Percentiles rank a stretch among this genome's conserved stretches.
These are phyloP conservation scores for Pestalotiopsis sp. DNA, from an alignment of 2,329 filamentous ascomycete species.

Conservation along the genomic window DNA sequence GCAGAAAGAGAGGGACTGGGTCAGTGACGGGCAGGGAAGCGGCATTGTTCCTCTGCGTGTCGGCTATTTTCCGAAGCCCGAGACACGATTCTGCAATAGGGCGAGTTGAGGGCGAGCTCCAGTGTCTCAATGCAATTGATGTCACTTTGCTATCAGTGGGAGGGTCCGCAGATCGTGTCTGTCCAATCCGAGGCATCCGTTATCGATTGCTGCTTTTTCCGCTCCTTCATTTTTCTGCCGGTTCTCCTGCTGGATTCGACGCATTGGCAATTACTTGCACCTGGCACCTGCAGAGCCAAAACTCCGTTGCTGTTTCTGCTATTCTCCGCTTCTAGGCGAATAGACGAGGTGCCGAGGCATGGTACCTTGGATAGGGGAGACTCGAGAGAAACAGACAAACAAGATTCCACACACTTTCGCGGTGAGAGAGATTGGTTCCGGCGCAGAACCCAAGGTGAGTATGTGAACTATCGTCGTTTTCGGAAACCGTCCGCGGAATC, in stretches of 20 bases:
- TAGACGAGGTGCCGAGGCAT: neutral
- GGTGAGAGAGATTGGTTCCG: neutral
- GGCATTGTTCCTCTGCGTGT: neutral
- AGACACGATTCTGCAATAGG: neutral
- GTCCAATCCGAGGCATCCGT: neutral
- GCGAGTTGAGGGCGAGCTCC: neutral
- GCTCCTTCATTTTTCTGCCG: neutral
- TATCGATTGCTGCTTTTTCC: neutral
- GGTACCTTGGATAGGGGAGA: neutral
- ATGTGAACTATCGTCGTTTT: neutral
- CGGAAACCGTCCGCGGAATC: neutral
- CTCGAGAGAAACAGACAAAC: constrained; percentile 6
- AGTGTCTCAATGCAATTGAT: neutral
- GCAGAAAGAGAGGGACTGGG: neutral
- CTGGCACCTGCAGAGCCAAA: neutral
- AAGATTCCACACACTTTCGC: neutral
- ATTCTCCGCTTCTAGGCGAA: neutral
- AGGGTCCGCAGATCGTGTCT: neutral
- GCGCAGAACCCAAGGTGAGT: neutral
- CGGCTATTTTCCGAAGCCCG: constrained; percentile 4
- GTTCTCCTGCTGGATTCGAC: neutral
- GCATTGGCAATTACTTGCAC: neutral
- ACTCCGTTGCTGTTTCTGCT: neutral
- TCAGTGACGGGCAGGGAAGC: neutral
- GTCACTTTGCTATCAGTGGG: neutral